Evolutionary conservation across 192 early-diverging fungal genomes (phyloP), one percentile per base, ranked within the genome.

Genomic region (Entomortierella chlamydospora): DNA sequence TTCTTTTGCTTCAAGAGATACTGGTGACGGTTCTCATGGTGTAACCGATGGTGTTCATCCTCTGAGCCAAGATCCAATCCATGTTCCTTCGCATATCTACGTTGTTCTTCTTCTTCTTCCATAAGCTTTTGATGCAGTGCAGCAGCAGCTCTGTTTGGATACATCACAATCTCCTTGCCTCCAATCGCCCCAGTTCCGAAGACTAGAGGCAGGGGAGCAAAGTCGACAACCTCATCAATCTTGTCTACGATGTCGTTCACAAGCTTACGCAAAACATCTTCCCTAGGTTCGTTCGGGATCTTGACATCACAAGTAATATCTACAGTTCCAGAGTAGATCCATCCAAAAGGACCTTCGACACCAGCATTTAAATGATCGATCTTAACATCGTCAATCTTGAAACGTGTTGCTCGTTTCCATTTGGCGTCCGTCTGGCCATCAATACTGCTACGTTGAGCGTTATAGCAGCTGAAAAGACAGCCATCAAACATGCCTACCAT

Each of bases 401-500:
- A 83, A 47, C 95, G 93, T 18, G 90, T 84, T 71, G 49, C 70
- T 33, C 52, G 54, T 72, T 64, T 84, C 87, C 84, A 83, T 68
- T 72, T 82, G 15, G 54, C 82, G 72, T 68, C 83, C 71, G 31
- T 74, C 67, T 66, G 73, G 61, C 31, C 79, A 69, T 67, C 82
- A 29, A 70, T 83, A 51, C 91, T 86, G 45, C 83, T 87, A 39
- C 91, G 72, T 70, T 95, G 94, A n/a, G 94, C 90, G 54, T 91
- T 90, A 76, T 96, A 95, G 22, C 98, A 91, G 61, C 92, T 95
- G 68, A 99, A 99, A 64, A 98, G 79, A 69, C 96, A 97, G 70
- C 97, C 94, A 71, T 98, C 96, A 72, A 96, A 96, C 81, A 92
- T 93, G 11, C 97, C 97, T 9, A 95, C 92, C 63, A 97, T 91